Evolutionary conservation across 2,329 filamentous ascomycete species (phyloP).

Genomic region (Xylariaceae sp.): DNA sequence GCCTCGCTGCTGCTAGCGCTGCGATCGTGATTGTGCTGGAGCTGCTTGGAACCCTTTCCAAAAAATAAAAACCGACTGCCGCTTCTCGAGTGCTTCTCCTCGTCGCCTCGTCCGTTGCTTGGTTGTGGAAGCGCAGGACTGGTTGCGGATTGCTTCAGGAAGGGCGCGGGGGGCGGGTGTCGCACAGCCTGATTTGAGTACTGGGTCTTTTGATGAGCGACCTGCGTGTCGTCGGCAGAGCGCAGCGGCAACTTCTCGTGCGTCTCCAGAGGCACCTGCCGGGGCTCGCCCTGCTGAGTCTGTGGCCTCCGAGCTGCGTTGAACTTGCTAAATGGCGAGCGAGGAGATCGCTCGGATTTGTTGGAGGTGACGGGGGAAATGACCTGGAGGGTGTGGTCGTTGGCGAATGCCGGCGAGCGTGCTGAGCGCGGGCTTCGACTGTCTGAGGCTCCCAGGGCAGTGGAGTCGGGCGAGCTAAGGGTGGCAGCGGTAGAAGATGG

Average conservation of each 20-base stretch:
- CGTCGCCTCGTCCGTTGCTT: constrained; percentile 14
- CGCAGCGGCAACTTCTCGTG: constrained; percentile 17
- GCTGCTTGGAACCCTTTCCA: constrained; percentile 25
- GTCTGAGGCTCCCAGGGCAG: constrained; percentile 17
- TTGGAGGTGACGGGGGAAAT: constrained; percentile 24
- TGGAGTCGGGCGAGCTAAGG: constrained; percentile 21
- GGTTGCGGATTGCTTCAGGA: constrained; percentile 19
- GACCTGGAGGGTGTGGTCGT: constrained; percentile 25
- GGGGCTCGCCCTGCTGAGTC: constrained; percentile 15
- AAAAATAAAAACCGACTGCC: constrained; percentile 33
- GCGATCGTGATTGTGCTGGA: constrained; percentile 18
- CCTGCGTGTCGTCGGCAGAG: constrained; percentile 24
- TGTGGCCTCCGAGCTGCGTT: constrained; percentile 25
- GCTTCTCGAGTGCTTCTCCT: constrained; percentile 31
- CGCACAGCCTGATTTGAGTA: constrained; percentile 18
- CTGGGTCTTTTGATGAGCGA: constrained; percentile 18
- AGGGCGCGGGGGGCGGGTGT: constrained; percentile 16
- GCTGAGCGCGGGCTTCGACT: constrained; percentile 21
- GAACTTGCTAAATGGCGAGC: constrained; percentile 32
- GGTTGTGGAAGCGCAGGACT: constrained; percentile 15
- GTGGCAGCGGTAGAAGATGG: constrained; percentile 25
- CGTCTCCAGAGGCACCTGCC: constrained; percentile 9
- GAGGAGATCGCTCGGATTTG: constrained; percentile 30
- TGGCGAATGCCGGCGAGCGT: constrained; percentile 10
- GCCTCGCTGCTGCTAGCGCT: constrained; percentile 22